Percentiles rank a stretch among this genome's conserved stretches.
Conservation (phyloP, 805 yeast genomes). For the Saccharomyces eubayanus region DNA sequence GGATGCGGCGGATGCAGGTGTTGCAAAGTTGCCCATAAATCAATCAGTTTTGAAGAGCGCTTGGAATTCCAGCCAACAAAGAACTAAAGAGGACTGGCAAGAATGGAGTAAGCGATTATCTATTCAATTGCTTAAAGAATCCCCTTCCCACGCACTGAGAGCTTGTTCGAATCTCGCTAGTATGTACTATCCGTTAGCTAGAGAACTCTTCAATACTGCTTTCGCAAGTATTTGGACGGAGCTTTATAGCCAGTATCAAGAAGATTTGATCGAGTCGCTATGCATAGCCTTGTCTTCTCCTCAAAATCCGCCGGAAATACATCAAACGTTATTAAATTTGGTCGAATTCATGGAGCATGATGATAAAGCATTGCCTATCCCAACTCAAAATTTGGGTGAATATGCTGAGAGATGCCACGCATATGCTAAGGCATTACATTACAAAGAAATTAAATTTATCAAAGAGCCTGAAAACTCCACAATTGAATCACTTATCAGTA, state of each 20-base stretch:
- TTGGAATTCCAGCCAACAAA: conserved; percentile 86
- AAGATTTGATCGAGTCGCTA: conserved; percentile 74
- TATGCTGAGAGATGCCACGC: conserved; percentile 93
- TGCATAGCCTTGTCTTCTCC: conserved; percentile 82
- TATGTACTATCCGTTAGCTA: conserved; percentile 76
- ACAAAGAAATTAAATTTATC: conserved; percentile 87
- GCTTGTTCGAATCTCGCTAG: conserved; percentile 86
- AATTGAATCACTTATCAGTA: conserved; percentile 80
- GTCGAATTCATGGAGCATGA: conserved; percentile 97
- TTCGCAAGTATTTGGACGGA: conserved; percentile 93
- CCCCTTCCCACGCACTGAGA: conserved; percentile 86
- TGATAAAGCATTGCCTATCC: conserved; percentile 83
- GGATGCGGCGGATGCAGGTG: conserved; percentile 49
- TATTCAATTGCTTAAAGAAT: conserved; percentile 75
- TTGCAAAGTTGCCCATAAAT: conserved; percentile 62
- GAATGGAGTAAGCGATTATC: conserved; percentile 86
- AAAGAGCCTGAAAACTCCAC: conserved; percentile 82
- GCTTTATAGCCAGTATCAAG: conserved; percentile 78
- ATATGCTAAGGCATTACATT: conserved; percentile 90
- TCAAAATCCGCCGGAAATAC: conserved; percentile 87
- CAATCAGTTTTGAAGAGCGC: conserved; percentile 59
- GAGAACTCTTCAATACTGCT: conserved; percentile 82
- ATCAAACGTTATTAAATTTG: conserved; percentile 75
- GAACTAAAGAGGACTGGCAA: conserved; percentile 91
- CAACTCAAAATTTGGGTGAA: conserved; percentile 76